Base-by-base conservation (phyloP, 345 rosid genomes). In the Populus deltoides region DNA sequence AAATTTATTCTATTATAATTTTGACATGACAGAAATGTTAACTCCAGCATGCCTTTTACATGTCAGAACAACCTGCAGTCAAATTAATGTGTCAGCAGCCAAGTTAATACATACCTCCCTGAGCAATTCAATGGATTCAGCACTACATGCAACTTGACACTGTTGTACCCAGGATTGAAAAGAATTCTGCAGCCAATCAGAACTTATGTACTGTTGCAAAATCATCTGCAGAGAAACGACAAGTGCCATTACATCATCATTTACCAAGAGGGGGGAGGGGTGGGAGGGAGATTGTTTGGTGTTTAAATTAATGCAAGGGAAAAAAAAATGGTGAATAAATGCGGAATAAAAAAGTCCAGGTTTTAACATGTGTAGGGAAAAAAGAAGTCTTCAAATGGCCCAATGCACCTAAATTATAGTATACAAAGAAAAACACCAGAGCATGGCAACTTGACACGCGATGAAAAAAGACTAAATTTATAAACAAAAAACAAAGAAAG, bases 111-210 rank as follows among this genome's bases (percentile, higher is more conserved):
- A 33, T 84, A 96, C 99, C 95, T 97, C 98, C 77, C 88, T 92
- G 74, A 97, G 86, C 86, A 92, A 72, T 83, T 97, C 98, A 77
- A 94, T 70, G 12, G 89, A 85, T 89, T 94, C 99, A 2, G 99
- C 99, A 66, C 90, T 91, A 47, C 78, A 76, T 77, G 92, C 94
- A 78, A 76, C 84, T 63, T 88, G 90, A 85, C 97, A 94, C 78
- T 70, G 88, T 38, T 87, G 92, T 66, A 75, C 79, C 99, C 99
- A 97, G 55, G 86, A 83, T 72, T 81, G 74, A 73, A 90, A 88
- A 74, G 90, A 89, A 61, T 83, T 80, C 61, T 79, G 80, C 53
- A 90, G 76, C 98, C 99, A 97, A 59, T 87, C 85, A 43, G 88
- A 89, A 79, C 86, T 87, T 51, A 97, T 80, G 87, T 87, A 94